A percentile compares a stretch with the other conserved stretches of the same genome.
Evolutionary conservation across 2,329 filamentous ascomycete species (phyloP).

Genomic region (Xylariaceae sp.): DNA sequence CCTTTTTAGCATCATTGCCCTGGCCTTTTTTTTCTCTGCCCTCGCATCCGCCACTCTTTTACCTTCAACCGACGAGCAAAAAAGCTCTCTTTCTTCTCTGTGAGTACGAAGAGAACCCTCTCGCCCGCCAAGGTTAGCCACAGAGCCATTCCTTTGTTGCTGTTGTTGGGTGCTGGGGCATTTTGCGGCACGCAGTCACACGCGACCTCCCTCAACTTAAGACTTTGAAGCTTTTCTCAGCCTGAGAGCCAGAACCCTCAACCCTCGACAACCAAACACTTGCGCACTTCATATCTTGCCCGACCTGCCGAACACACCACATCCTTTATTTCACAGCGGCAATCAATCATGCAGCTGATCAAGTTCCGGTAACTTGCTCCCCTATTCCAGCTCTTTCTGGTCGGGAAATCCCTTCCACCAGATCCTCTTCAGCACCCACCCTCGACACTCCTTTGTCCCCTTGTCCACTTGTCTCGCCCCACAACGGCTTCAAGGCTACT

Average conservation of each 20-base stretch:
- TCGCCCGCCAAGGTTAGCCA: not conserved
- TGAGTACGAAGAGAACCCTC: not conserved
- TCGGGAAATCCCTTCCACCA: constrained; percentile 16
- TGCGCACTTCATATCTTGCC: no score
- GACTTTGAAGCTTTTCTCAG: no score
- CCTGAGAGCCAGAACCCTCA: no score
- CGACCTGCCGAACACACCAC: no score
- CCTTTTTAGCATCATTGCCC: constrained; percentile 7
- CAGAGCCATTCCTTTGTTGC: not conserved
- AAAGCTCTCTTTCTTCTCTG: not conserved
- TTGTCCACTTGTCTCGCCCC: constrained; percentile 8
- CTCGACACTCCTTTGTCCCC: constrained; percentile 5
- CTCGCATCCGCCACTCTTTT: no score
- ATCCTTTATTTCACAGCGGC: no score
- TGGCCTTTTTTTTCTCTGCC: not conserved
- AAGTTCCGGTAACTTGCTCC: constrained; percentile 27
- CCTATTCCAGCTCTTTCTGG: constrained; percentile 27
- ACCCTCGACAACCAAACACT: no score
- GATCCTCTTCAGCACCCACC: constrained; percentile 6
- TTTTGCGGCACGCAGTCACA: not conserved
- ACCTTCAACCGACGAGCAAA: not conserved
- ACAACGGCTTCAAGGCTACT: constrained; percentile 3
- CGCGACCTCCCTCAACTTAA: not conserved
- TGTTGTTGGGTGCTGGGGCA: not conserved
- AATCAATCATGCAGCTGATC: constrained; percentile 29